Conservation (phyloP, 75 land plant species). For the Pseudotsuga menziesii region DNA sequence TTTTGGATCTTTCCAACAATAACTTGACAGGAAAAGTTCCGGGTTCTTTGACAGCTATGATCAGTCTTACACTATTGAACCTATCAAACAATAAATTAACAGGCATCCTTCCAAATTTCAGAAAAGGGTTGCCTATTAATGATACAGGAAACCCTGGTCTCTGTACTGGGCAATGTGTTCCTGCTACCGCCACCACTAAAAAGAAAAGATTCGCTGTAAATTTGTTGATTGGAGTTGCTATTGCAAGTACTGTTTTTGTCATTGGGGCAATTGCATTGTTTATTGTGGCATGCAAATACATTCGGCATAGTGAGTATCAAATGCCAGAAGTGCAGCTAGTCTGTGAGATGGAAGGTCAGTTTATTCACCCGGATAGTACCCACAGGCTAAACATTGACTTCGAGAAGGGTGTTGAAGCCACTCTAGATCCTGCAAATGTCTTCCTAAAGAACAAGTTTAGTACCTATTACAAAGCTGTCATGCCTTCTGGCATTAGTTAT, state of each 20-base stretch:
- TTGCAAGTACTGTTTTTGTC: constrained; percentile 14
- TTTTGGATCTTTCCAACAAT: constrained; percentile 28
- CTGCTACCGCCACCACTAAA: not conserved
- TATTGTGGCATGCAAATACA: constrained; percentile 3
- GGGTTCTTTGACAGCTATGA: not conserved
- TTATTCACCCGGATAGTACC: constrained; percentile 28
- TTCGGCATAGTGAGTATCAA: not conserved
- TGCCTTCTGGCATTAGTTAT: constrained; percentile 56
- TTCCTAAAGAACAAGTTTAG: constrained; percentile 42
- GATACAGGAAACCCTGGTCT: constrained; percentile 15
- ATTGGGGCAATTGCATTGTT: not conserved
- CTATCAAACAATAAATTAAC: not conserved
- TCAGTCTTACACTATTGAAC: not conserved
- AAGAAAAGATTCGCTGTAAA: not conserved
- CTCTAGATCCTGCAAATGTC: constrained; percentile 28
- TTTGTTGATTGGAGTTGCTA: not conserved
- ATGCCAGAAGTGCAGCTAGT: not conserved
- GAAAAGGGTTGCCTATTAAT: not conserved
- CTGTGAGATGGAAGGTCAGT: not conserved
- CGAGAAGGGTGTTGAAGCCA: constrained; percentile 46
- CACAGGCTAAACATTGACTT: constrained; percentile 42
- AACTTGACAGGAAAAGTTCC: constrained; percentile 23
- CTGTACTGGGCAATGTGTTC: not conserved
- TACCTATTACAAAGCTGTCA: constrained; percentile 55
- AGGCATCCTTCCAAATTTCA: not conserved